Evolutionary conservation across 345 rosid species (phyloP).

Genomic region (Anacardium occidentale): DNA sequence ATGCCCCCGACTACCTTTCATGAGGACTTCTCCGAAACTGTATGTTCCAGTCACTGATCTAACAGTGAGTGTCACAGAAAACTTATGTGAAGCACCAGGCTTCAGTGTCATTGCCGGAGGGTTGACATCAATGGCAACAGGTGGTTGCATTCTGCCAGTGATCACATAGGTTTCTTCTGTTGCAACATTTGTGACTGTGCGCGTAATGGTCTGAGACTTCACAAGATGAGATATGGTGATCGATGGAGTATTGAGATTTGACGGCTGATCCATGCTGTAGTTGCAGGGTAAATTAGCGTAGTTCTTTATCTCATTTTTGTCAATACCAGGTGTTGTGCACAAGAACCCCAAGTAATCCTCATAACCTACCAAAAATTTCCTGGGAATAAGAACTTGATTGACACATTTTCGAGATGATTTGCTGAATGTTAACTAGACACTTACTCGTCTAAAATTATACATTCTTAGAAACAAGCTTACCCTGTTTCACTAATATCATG

Average conservation of each 20-base stretch:
- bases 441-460: background rate
- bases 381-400: background rate
- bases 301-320: constrained; percentile 69
- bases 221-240: constrained; percentile 81
- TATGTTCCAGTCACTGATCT: constrained; percentile 67
- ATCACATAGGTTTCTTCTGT: constrained; percentile 85
- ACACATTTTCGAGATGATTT: background rate
- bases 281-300: constrained; percentile 78
- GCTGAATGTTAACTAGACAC: background rate
- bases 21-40: constrained; percentile 72
- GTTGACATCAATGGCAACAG: constrained; percentile 69
- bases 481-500: background rate
- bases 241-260: constrained; percentile 87
- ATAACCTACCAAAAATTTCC: constrained; percentile 49
- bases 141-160: constrained; percentile 76
- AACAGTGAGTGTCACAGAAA: constrained; percentile 62
- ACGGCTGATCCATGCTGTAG: constrained; percentile 69
- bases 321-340: constrained; percentile 91
- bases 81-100: constrained; percentile 61
- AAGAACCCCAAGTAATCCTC: constrained; percentile 88
- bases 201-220: constrained; percentile 57
- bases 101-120: constrained; percentile 90
- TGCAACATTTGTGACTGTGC: constrained; percentile 82
- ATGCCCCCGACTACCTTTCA: constrained; percentile 98
- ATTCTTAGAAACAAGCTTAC: background rate